phyloP scores from a whole-genome alignment of 441 rosid genomes.

The Populus hybrid region DNA sequence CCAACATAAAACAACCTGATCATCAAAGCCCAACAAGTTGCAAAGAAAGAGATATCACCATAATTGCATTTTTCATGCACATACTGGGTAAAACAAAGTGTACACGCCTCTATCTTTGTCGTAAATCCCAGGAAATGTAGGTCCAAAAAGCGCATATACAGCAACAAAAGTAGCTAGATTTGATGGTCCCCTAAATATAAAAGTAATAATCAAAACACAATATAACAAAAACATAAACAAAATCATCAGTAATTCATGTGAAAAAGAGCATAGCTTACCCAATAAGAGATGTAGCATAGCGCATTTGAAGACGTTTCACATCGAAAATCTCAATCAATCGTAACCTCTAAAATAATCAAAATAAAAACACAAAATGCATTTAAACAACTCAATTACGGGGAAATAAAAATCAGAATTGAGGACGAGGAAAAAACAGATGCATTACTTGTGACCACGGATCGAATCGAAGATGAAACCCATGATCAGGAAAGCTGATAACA shows the following conservation, averaged over 20 bases:
- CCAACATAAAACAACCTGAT: slow-evolving; percentile 2
- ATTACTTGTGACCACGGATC: slow-evolving; percentile 98
- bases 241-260: neutral
- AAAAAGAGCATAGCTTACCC: slow-evolving; percentile 48
- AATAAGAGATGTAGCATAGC: slow-evolving; percentile 74
- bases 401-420: neutral
- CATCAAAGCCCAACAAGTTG: neutral
- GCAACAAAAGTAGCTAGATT: slow-evolving; percentile 91
- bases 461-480: slow-evolving; percentile 92
- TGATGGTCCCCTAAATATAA: slow-evolving; percentile 64
- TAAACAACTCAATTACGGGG: too few species aligned
- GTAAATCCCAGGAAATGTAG: slow-evolving; percentile 90
- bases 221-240: neutral
- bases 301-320: slow-evolving; percentile 92
- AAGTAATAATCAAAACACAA: slow-evolving; percentile 19
- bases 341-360: slow-evolving; percentile 50
- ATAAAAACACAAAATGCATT: neutral
- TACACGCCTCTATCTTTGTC: slow-evolving; percentile 87
- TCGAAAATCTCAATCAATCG: slow-evolving; percentile 85
- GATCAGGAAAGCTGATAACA: slow-evolving; percentile 94
- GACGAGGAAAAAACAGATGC: neutral
- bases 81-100: slow-evolving; percentile 86
- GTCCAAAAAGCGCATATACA: slow-evolving; percentile 88
- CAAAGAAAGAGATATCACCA: slow-evolving; percentile 1
- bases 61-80: slow-evolving; percentile 17